Evolutionary conservation across 257 asterid genomes (phyloP).

Genomic region (Echium plantagineum): DNA sequence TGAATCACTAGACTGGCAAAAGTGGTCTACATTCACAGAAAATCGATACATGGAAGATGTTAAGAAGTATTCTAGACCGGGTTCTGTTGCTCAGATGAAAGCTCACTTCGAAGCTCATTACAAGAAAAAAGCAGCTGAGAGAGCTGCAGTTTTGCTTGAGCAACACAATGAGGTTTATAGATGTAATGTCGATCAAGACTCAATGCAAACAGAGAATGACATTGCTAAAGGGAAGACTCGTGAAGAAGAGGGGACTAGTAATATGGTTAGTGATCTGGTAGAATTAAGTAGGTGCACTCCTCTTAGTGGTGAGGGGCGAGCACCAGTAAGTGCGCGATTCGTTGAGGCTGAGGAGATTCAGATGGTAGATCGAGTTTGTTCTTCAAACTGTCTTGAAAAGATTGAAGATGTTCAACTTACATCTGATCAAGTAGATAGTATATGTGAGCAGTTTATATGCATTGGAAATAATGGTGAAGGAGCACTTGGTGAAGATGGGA

Average conservation of each 20-base stretch:
- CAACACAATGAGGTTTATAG: conserved; percentile 29
- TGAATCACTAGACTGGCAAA: conserved; percentile 77
- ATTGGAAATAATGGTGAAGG: neutral
- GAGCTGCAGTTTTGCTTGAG: conserved; percentile 56
- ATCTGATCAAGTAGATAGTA: conserved; percentile 21
- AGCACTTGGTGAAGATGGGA: neutral
- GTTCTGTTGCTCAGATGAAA: conserved; percentile 91
- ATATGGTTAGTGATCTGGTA: conserved; percentile 3
- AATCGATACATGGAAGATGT: conserved; percentile 77
- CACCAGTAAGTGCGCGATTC: conserved; percentile 12
- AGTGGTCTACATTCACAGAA: conserved; percentile 74
- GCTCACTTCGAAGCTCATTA: conserved; percentile 88
- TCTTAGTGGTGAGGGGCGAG: conserved; percentile 9
- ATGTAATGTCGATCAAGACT: conserved; percentile 10
- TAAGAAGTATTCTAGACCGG: conserved; percentile 70
- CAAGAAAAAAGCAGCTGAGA: conserved; percentile 42
- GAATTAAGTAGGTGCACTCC: conserved; percentile 13
- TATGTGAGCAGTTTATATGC: neutral
- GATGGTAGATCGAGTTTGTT: conserved; percentile 15
- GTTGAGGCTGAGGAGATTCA: conserved; percentile 19
- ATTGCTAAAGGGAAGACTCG: conserved; percentile 13
- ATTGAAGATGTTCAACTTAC: conserved; percentile 8
- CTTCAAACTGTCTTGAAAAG: conserved; percentile 11
- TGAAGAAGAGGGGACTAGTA: conserved; percentile 14
- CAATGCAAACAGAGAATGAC: conserved; percentile 2